Percentiles rank a stretch among this genome's conserved stretches.
Conservation (phyloP, 169 alveolate species). For the Cryptosporidium xiaoi region DNA sequence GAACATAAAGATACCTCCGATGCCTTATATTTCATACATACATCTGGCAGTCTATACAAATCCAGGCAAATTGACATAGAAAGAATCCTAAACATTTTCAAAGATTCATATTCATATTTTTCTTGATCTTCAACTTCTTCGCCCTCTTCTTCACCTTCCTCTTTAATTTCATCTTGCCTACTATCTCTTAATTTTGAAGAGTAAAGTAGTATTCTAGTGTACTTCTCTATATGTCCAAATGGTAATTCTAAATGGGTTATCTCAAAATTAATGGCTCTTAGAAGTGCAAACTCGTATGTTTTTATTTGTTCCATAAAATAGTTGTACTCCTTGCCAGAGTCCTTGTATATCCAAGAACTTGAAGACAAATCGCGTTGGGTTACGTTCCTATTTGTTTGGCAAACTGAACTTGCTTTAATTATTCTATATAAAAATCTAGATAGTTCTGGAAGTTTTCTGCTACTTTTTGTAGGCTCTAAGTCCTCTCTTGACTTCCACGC, state of each 20-base stretch:
- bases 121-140: neutral
- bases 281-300: constrained; percentile 59
- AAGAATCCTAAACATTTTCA: constrained; percentile 55
- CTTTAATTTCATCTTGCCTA: neutral
- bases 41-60: constrained; percentile 60
- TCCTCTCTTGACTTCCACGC: constrained; percentile 71
- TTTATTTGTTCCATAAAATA: constrained; percentile 64
- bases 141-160: constrained; percentile 52
- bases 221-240: constrained; percentile 37
- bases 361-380: constrained; percentile 50
- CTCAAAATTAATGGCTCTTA: constrained; percentile 67
- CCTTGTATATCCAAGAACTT: constrained; percentile 70
- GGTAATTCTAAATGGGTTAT: constrained; percentile 54
- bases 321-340: constrained; percentile 55
- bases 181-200: constrained; percentile 17
- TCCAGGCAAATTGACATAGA: constrained; percentile 48
- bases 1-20: constrained; percentile 54
- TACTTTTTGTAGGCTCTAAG: constrained; percentile 50
- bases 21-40: constrained; percentile 40
- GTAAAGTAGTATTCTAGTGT: constrained; percentile 42
- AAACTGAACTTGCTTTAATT: constrained; percentile 46
- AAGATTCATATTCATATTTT: constrained; percentile 15
- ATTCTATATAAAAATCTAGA: constrained; percentile 65
- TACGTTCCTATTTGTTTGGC: constrained; percentile 13
- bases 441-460: constrained; percentile 57